Percentiles rank a stretch among this genome's conserved stretches.
phyloP scores from a whole-genome alignment of 1,284 basidiomycete species.

The Phenoliferia sp. region DNA sequence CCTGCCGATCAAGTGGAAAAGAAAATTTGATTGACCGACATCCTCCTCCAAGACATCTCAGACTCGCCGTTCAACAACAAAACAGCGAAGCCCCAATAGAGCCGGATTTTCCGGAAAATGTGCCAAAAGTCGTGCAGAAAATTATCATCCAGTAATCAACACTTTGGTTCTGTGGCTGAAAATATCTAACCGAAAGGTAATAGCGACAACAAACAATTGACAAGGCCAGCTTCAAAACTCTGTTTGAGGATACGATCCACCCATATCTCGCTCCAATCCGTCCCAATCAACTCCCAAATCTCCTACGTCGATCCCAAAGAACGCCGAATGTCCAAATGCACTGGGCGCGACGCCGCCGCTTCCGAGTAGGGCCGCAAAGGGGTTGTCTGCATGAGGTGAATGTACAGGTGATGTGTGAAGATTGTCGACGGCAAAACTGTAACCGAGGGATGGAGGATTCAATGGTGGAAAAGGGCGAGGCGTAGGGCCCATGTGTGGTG shows the following conservation, averaged over 20 bases:
- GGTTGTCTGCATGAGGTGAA: conserved; percentile 9
- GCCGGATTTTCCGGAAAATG: no score
- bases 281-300: not conserved
- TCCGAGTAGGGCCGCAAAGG: conserved; percentile 23
- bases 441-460: not conserved
- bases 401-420: not conserved
- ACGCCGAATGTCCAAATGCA: conserved; percentile 1
- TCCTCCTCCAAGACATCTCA: not conserved
- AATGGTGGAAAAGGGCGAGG: conserved; percentile 1
- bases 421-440: not conserved
- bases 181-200: not conserved
- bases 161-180: no score
- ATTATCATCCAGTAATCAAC: no score
- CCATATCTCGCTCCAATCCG: not conserved
- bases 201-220: not conserved
- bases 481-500: conserved; percentile 5
- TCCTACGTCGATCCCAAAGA: conserved; percentile 10
- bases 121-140: no score
- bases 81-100: no score
- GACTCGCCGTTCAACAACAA: not conserved
- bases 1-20: no score
- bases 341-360: conserved; percentile 20
- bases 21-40: not conserved
- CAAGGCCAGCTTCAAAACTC: not conserved
- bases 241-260: not conserved